A percentile compares a stretch with the other conserved stretches of the same genome.
Evolutionary conservation across 2,329 filamentous ascomycete species (phyloP).

Genomic region (Penicillium aurantiogriseum): DNA sequence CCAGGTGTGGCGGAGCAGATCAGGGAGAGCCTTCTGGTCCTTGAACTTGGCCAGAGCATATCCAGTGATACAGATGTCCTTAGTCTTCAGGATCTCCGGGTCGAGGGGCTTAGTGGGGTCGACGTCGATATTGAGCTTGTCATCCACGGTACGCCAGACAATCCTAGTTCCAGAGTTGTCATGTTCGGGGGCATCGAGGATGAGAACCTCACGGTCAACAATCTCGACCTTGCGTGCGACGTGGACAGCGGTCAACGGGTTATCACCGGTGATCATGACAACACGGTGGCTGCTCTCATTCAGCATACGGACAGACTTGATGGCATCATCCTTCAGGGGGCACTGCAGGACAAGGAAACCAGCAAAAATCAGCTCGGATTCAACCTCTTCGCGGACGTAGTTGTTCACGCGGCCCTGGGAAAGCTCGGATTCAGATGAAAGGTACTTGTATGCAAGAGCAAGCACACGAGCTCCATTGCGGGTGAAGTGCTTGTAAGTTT

Average conservation of each 20-base stretch:
- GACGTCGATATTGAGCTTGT: conserved; percentile 80
- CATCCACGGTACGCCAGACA: conserved; percentile 93
- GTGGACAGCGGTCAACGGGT: conserved; percentile 92
- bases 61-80: conserved; percentile 93
- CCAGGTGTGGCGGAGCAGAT: conserved; percentile 86
- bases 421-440: conserved; percentile 77
- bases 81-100: conserved; percentile 72
- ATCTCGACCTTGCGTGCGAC: conserved; percentile 96
- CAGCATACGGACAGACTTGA: conserved; percentile 90
- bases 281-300: conserved; percentile 98
- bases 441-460: conserved; percentile 88
- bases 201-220: conserved; percentile 90
- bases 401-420: conserved; percentile 86
- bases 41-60: conserved; percentile 90
- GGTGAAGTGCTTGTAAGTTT: conserved; percentile 98
- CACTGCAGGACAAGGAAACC: conserved; percentile 95
- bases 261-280: conserved; percentile 99
- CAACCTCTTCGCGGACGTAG: conserved; percentile 87
- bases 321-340: conserved; percentile 92
- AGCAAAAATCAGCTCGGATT: conserved; percentile 80
- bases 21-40: conserved; percentile 70
- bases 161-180: conserved; percentile 76
- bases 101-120: conserved; percentile 81
- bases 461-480: conserved; percentile 92
- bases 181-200: conserved; percentile 91